Conservation (phyloP, 352 stramenopile species). For the Phytophthora vignae region DNA sequence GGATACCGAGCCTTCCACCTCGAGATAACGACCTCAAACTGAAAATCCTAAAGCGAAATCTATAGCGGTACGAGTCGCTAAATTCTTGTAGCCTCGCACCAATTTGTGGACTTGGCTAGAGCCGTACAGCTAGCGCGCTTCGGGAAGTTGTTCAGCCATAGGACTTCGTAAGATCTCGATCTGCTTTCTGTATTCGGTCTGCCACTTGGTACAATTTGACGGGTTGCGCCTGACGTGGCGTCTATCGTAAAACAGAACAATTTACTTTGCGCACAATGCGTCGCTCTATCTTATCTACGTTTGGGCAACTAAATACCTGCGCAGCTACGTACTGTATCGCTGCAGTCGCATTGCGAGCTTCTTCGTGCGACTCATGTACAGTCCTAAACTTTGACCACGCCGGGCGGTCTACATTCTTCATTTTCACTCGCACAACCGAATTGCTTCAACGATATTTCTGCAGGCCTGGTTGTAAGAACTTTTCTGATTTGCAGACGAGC, state of each 20-base stretch:
- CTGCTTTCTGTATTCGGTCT: not conserved
- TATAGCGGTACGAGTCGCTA: not conserved
- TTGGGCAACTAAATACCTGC: not conserved
- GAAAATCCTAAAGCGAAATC: not conserved
- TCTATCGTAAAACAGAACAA: too few species aligned
- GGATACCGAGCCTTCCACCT: conserved; percentile 3
- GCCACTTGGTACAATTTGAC: not conserved
- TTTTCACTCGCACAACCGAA: not conserved
- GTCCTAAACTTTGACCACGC: not conserved
- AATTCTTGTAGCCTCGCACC: not conserved
- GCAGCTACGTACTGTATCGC: not conserved
- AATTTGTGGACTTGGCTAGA: not conserved
- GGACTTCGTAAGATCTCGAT: too few species aligned
- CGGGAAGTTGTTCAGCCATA: too few species aligned
- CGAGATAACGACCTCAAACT: not conserved
- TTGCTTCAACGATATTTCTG: not conserved
- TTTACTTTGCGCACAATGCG: too few species aligned
- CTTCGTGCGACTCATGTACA: not conserved
- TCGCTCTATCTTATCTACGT: not conserved
- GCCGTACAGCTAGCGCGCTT: not conserved
- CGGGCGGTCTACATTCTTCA: too few species aligned
- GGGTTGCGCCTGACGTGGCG: not conserved
- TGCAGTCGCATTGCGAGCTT: not conserved
- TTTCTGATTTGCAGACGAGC: conserved; percentile 3
- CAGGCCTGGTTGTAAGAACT: not conserved